Evolutionary conservation across 2,329 filamentous ascomycete species (phyloP), one percentile per base, ranked within the genome.

Genomic region (Sporothrix luriei): DNA sequence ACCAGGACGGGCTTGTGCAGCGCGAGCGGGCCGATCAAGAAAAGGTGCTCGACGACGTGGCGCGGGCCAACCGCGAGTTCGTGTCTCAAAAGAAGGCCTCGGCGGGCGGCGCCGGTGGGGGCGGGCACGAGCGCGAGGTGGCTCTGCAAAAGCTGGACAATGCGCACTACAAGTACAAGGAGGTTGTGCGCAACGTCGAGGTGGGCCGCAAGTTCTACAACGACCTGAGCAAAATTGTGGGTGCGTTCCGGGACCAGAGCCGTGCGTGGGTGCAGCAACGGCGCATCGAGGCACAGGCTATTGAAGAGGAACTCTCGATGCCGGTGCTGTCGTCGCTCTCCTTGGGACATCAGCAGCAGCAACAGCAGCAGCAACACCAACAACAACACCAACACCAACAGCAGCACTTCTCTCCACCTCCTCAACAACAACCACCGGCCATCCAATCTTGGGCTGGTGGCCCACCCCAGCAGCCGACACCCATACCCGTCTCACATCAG

Each of bases 171-270:
- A 96, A 94, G 80, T 98, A 98, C 82, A 97, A 97, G 80, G 94
- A 99, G 78, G 92, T 98, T 69, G 88, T 97, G 70, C 92, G 88
- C 73, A 97, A 98, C 76, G 84, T 97, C 2, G 94, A 98, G 73
- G 92, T 91, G 0, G 95, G 93, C 0, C 85, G 94, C 68, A 97
- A 95, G 78, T 99, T 99, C 78, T 99, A 98, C 82, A 99, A 99
- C 74, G 94, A 98, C 76, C 84, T 99, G 4, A 92, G 91, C 61
- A 92, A 91, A 79, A 93, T 98, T 72, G 91, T 97, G 0, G 90
- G 88, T 0, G 82, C 82, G 11, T 98, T 97, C 78, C 85, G 93
- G 21, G 94, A 97, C 74, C 79, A 84, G 69, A 91, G 92, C 48
- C 89, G 89, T 73, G 86, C 85, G 1, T 98, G 96, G 84, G 91